Percentiles rank a stretch among this genome's conserved stretches.
Evolutionary conservation across 768 basidiomycete genomes (phyloP).

Genomic region (Trametes maxima): DNA sequence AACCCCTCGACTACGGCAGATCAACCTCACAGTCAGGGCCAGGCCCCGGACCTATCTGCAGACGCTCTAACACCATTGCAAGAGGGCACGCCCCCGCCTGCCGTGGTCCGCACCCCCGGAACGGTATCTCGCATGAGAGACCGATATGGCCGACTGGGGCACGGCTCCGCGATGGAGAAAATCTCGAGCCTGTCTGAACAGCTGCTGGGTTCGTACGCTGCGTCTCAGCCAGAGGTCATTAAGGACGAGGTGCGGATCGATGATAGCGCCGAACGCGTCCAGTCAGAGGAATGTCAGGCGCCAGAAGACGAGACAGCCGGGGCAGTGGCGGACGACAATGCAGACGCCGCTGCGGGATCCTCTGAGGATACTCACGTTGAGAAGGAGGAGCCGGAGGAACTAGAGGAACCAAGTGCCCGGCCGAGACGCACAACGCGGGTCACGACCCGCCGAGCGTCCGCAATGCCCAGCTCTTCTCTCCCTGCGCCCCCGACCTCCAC

Average conservation of each 20-base stretch:
- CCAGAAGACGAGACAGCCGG: not conserved
- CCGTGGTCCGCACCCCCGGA: conserved; percentile 35
- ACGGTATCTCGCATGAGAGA: conserved; percentile 47
- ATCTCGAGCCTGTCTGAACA: conserved; percentile 15
- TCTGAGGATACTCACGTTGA: not conserved
- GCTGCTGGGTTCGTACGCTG: not conserved
- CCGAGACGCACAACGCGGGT: conserved; percentile 17
- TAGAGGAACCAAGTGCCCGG: not conserved
- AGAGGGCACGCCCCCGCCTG: conserved; percentile 17
- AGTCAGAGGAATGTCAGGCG: not conserved
- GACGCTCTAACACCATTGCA: not conserved
- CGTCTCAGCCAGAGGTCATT: not conserved
- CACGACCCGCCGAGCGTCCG: conserved; percentile 5
- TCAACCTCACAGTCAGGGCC: not conserved
- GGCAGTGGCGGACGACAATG: not conserved
- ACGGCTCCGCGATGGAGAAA: not conserved
- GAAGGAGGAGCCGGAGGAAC: not conserved
- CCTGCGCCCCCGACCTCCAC: not conserved
- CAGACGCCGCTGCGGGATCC: not conserved
- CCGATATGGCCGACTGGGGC: conserved; percentile 38
- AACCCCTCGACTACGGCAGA: not conserved
- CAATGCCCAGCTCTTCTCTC: not conserved
- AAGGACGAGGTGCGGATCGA: not conserved
- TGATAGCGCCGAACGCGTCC: not conserved
- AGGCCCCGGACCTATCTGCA: not conserved